Conservation (phyloP, 768 basidiomycete species). For the Amylocystis lapponica region DNA sequence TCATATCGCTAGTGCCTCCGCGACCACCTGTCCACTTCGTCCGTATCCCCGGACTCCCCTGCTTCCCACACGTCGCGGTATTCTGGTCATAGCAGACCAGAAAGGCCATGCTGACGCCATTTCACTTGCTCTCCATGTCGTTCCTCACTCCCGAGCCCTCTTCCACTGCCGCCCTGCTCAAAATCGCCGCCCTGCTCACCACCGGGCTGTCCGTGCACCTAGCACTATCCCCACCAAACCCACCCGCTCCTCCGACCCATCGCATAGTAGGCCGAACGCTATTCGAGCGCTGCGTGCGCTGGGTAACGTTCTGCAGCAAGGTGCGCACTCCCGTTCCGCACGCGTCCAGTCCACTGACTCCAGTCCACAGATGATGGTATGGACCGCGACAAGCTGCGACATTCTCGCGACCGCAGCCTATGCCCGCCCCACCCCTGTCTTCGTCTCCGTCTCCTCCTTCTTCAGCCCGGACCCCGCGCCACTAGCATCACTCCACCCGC, state of each 20-base stretch:
- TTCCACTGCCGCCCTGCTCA: conserved; percentile 3
- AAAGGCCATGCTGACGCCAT: not conserved
- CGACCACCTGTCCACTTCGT: no score
- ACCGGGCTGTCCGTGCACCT: conserved; percentile 16
- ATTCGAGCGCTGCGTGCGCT: conserved; percentile 19
- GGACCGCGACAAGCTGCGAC: conserved; percentile 16
- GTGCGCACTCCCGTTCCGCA: conserved; percentile 9
- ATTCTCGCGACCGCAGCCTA: conserved; percentile 13
- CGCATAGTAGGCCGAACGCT: conserved; percentile 13
- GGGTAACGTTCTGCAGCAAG: conserved; percentile 23
- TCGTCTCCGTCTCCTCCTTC: conserved; percentile 7
- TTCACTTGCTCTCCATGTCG: not conserved
- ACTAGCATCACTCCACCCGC: conserved; percentile 3
- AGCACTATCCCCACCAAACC: conserved; percentile 20
- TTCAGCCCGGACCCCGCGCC: conserved; percentile 1
- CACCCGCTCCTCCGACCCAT: conserved; percentile 16
- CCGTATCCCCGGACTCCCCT: no score
- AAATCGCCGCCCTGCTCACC: conserved; percentile 15
- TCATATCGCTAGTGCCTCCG: no score
- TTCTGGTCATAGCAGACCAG: no score
- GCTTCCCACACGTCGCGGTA: no score
- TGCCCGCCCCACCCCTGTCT: conserved; percentile 11
- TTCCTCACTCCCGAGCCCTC: not conserved
- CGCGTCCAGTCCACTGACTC: not conserved
- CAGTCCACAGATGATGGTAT: conserved; percentile 16